phyloP scores from a whole-genome alignment of 1,284 basidiomycete genomes.

The Apiotrichum mycotoxinovorans region DNA sequence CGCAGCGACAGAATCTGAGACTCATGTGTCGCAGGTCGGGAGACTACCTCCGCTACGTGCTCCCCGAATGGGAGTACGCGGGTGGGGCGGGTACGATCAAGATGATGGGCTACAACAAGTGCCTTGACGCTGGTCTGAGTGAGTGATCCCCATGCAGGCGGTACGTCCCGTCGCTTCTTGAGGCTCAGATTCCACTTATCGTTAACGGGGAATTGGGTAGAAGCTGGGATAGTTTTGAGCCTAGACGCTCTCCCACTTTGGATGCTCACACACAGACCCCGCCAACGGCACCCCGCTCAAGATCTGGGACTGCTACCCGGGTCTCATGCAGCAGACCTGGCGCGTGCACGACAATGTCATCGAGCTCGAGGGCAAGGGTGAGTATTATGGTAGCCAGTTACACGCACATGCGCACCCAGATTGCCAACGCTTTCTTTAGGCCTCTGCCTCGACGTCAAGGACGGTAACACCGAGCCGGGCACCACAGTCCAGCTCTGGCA shows the following conservation, averaged over 20 bases:
- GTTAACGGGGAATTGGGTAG: too few species aligned
- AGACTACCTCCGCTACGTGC: constrained; percentile 5
- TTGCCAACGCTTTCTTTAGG: background rate
- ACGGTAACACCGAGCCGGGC: background rate
- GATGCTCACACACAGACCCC: too few species aligned
- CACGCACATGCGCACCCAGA: too few species aligned
- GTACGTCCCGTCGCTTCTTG: background rate
- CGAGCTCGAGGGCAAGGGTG: background rate
- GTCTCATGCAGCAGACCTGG: constrained; percentile 16
- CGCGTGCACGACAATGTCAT: background rate
- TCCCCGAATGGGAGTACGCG: background rate
- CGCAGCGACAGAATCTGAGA: too few species aligned
- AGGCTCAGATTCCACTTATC: too few species aligned
- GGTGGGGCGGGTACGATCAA: background rate
- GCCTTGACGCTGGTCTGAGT: background rate
- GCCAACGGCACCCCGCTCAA: constrained; percentile 24
- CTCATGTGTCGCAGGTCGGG: background rate
- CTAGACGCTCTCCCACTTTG: too few species aligned
- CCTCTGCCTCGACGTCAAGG: constrained; percentile 3
- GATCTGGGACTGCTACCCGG: constrained; percentile 25
- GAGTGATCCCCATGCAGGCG: background rate
- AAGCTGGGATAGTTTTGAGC: too few species aligned
- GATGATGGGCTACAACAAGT: background rate
- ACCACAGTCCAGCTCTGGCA: constrained; percentile 5
- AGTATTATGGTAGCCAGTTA: too few species aligned